phyloP scores from a whole-genome alignment of 2,329 filamentous ascomycete genomes.

The Ascochyta fabae region DNA sequence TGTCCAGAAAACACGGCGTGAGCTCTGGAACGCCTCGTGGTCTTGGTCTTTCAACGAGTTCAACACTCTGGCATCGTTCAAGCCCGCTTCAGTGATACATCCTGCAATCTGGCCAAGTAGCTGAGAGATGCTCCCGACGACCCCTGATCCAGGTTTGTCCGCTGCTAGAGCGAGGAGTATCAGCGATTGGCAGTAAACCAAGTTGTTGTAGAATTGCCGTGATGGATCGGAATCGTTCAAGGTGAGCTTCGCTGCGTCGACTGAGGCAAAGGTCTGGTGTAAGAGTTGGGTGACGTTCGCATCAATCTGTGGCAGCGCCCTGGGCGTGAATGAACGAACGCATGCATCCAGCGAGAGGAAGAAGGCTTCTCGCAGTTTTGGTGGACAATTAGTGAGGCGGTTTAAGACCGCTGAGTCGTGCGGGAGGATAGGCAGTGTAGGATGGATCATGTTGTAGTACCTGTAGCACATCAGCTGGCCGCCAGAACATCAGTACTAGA shows the following conservation, averaged over 20 bases:
- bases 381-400: constrained; percentile 43
- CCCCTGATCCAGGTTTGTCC: constrained; percentile 39
- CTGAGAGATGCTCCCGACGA: constrained; percentile 37
- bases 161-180: constrained; percentile 42
- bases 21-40: constrained; percentile 35
- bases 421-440: constrained; percentile 43
- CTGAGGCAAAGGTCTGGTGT: constrained; percentile 36
- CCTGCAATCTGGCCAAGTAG: constrained; percentile 42
- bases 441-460: constrained; percentile 47
- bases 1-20: constrained; percentile 47
- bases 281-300: constrained; percentile 36
- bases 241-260: constrained; percentile 39
- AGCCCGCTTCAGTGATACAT: constrained; percentile 37
- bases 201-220: constrained; percentile 40
- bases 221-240: constrained; percentile 36
- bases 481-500: no score
- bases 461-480: constrained; percentile 29
- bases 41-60: constrained; percentile 39
- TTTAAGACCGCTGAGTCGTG: constrained; percentile 42
- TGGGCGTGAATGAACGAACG: constrained; percentile 41
- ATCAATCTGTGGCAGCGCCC: constrained; percentile 36
- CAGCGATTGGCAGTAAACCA: constrained; percentile 45
- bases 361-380: constrained; percentile 46
- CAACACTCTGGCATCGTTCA: constrained; percentile 41
- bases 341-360: constrained; percentile 44